A percentile compares a stretch with the other conserved stretches of the same genome.
phyloP scores from a whole-genome alignment of 129 eudicot species.

The Centella asiatica region DNA sequence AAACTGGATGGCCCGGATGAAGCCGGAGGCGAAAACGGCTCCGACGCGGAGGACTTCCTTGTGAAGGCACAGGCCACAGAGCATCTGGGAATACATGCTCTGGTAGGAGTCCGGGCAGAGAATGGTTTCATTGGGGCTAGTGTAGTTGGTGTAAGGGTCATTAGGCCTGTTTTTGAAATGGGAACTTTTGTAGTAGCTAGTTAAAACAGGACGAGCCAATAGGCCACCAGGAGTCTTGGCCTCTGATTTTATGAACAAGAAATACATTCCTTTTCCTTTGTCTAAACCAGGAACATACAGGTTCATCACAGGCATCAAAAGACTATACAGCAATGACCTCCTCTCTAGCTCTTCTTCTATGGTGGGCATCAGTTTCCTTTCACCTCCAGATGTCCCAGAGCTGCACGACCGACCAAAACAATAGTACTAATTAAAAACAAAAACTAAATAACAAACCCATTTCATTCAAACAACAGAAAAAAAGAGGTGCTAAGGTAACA shows the following conservation, averaged over 20 bases:
- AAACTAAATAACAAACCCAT: not conserved
- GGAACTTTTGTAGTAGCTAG: conserved; percentile 61
- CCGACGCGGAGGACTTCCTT: conserved; percentile 62
- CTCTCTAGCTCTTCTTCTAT: conserved; percentile 59
- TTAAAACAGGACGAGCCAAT: conserved; percentile 67
- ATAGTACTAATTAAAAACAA: not conserved
- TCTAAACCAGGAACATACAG: conserved; percentile 65
- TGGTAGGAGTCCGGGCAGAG: conserved; percentile 73
- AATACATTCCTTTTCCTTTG: conserved; percentile 79
- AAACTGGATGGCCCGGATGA: conserved; percentile 66
- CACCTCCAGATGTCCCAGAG: conserved; percentile 85
- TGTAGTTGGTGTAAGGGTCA: conserved; percentile 70
- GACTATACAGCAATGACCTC: conserved; percentile 54
- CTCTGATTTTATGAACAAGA: conserved; percentile 61
- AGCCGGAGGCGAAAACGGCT: conserved; percentile 73
- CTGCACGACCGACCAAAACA: conserved; percentile 17
- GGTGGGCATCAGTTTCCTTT: conserved; percentile 73
- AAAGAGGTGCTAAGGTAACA: not conserved
- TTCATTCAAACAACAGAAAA: not conserved
- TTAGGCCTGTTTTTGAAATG: conserved; percentile 55
- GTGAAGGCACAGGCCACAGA: conserved; percentile 55
- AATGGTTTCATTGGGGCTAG: conserved; percentile 68
- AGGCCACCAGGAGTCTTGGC: conserved; percentile 65
- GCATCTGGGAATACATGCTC: conserved; percentile 77
- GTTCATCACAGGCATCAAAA: conserved; percentile 64